phyloP scores from a whole-genome alignment of 1,139 yeast genomes.

The Saccharomyces hybrid region DNA sequence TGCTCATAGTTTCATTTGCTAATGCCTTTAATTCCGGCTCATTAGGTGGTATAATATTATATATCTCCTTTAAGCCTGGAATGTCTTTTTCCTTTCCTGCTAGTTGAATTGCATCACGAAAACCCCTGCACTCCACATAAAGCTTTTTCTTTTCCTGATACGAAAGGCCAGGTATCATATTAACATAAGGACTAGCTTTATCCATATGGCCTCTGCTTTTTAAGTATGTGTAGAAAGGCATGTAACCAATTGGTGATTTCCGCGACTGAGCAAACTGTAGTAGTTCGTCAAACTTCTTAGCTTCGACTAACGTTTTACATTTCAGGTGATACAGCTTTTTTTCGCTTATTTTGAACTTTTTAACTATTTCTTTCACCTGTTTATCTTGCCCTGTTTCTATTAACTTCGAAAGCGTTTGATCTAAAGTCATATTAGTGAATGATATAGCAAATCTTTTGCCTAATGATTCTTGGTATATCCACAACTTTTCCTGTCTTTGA shows the following conservation, averaged over 20 bases:
- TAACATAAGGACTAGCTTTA: slow-evolving; percentile 28
- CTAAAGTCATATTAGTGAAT: slow-evolving; percentile 49
- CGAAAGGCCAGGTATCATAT: slow-evolving; percentile 21
- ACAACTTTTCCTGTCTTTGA: slow-evolving; percentile 45
- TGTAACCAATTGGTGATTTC: slow-evolving; percentile 69
- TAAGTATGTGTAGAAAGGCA: slow-evolving; percentile 42
- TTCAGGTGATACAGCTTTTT: slow-evolving; percentile 60
- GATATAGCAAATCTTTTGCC: slow-evolving; percentile 48
- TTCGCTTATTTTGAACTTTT: slow-evolving; percentile 56
- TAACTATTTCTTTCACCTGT: slow-evolving; percentile 48
- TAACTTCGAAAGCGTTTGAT: slow-evolving; percentile 48
- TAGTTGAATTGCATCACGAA: slow-evolving; percentile 22
- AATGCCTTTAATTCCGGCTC: slow-evolving; percentile 22
- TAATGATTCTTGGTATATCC: slow-evolving; percentile 46
- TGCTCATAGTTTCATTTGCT: slow-evolving; percentile 18
- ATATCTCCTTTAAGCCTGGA: slow-evolving; percentile 18
- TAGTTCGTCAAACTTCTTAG: slow-evolving; percentile 57
- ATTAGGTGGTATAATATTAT: slow-evolving; percentile 22
- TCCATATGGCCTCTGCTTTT: slow-evolving; percentile 15
- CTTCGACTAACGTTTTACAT: slow-evolving; percentile 44
- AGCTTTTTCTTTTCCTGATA: slow-evolving; percentile 21
- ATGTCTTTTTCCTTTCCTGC: slow-evolving; percentile 26
- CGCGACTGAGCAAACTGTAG: slow-evolving; percentile 40
- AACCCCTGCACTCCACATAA: slow-evolving; percentile 25
- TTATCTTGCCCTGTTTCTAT: slow-evolving; percentile 52